Evolutionary conservation across 441 rosid genomes (phyloP), one percentile per base, ranked within the genome.

Genomic region (Lepidium campestre): DNA sequence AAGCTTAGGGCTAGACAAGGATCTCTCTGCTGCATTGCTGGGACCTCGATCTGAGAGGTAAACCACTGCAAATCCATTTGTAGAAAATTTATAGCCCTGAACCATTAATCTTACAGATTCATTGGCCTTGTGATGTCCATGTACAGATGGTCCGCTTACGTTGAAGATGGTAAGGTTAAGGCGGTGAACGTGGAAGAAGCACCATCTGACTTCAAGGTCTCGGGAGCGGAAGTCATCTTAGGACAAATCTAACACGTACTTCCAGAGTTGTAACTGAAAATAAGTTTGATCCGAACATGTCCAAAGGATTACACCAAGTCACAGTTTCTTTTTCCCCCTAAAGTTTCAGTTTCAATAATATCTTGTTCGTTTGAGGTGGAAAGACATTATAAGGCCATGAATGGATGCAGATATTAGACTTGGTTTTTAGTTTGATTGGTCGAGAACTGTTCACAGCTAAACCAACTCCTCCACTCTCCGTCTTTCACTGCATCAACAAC

Each of bases 41-140:
- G 98, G 98, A 8, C 86, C 76, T 74, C 92, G 97, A 29, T 88
- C 93, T 42, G 73, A 86, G 72, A 88, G 98, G 97, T 92, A 69
- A 41, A 39, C 46, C 25, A 53, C 37, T 29, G 17, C 4, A 13
- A 60, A 37, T 20, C 37, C 29, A 46, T 13, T 22, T 36, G 6
- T 54, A 5, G 20, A 27, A 66, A 12, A 11, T 5, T 39, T n/a
- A 18, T 61, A 14, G 46, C 31, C 6, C 14, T 58, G 8, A 20
- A 67, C 36, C 40, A n/a, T 25, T 67, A 25, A 19, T 56, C 64
- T 62, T 27, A 66, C 23, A 4, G 4, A 29, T 29, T 44, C 13
- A 36, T 45, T 67, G 58, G 10, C 8, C 14, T 59, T 23, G 40
- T 23, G 27, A 25, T 57, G 68, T 47, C 45, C 31, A 48, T 44